Percentiles rank a stretch among this genome's conserved stretches.
phyloP scores from a whole-genome alignment of 495 filamentous ascomycete genomes.

The Cudoniella acicularis region DNA sequence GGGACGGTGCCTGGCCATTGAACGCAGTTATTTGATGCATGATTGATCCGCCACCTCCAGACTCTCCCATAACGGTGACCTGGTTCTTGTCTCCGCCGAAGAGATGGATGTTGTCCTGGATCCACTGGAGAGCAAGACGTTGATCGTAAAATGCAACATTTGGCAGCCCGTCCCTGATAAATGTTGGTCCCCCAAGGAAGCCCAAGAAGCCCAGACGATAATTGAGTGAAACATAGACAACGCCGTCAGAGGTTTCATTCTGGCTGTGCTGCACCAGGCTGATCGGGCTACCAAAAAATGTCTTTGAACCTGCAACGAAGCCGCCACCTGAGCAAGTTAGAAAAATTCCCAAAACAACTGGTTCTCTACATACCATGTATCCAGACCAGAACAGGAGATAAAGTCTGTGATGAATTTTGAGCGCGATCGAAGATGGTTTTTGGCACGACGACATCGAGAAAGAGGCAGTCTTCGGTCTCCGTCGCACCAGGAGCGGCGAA shows the following conservation, averaged over 20 bases:
- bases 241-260: not conserved
- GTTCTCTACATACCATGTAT: not conserved
- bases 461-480: constrained; percentile 8
- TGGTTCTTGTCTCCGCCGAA: constrained; percentile 65
- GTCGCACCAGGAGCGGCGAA: not conserved
- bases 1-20: constrained; percentile 32
- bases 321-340: no score
- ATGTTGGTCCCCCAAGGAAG: constrained; percentile 46
- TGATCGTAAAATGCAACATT: constrained; percentile 69
- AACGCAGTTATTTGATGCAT: constrained; percentile 62
- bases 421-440: constrained; percentile 33
- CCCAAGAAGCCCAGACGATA: constrained; percentile 49
- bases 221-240: constrained; percentile 47
- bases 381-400: not conserved
- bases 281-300: not conserved
- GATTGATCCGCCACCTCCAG: constrained; percentile 62
- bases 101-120: constrained; percentile 61
- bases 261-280: not conserved
- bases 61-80: constrained; percentile 70
- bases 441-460: constrained; percentile 43
- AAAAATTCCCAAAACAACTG: no score
- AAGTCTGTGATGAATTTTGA: constrained; percentile 10
- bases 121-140: constrained; percentile 64
- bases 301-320: not conserved
- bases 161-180: constrained; percentile 45